Evolutionary conservation across 768 basidiomycete species (phyloP).

Genomic region (Calvatia gigantea): DNA sequence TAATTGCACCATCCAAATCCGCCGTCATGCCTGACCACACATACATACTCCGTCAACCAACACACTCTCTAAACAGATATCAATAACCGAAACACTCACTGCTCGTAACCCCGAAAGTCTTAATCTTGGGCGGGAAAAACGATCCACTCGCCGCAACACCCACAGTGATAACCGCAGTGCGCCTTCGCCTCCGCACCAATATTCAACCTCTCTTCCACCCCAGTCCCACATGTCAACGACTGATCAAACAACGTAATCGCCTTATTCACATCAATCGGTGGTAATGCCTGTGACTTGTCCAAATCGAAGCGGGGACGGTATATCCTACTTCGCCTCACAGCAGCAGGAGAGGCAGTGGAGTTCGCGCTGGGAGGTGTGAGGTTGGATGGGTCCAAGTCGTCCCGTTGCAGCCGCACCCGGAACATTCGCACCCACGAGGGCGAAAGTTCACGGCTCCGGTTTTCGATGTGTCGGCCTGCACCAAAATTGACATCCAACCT

Average conservation of each 20-base stretch:
- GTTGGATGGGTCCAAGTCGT: too few relatives aligned
- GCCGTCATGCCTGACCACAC: slow-evolving; percentile 29
- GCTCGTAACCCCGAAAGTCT: slow-evolving; percentile 30
- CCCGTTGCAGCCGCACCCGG: slow-evolving; percentile 11
- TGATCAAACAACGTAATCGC: slow-evolving; percentile 28
- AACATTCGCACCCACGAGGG: slow-evolving; percentile 13
- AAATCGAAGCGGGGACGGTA: slow-evolving; percentile 25
- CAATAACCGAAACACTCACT: slow-evolving; percentile 21
- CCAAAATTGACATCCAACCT: slow-evolving; percentile 19
- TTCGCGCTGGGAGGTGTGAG: too few relatives aligned
- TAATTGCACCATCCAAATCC: slow-evolving; percentile 34
- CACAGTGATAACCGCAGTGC: slow-evolving; percentile 29
- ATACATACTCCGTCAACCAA: slow-evolving; percentile 3
- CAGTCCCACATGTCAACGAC: slow-evolving; percentile 23
- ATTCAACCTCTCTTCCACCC: slow-evolving; percentile 13
- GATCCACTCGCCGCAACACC: slow-evolving; percentile 42
- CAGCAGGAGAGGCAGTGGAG: too few relatives aligned
- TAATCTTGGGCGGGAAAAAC: slow-evolving; percentile 39
- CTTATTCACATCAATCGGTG: slow-evolving; percentile 28
- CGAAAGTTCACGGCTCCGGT: slow-evolving; percentile 10
- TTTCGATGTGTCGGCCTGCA: slow-evolving; percentile 13
- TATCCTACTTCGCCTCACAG: slow-evolving; percentile 17
- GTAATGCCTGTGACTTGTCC: slow-evolving; percentile 25
- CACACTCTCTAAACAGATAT: not conserved
- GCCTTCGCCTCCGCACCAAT: slow-evolving; percentile 28